phyloP scores from a whole-genome alignment of 2,329 filamentous ascomycete genomes.

The Clonostachys rosea region DNA sequence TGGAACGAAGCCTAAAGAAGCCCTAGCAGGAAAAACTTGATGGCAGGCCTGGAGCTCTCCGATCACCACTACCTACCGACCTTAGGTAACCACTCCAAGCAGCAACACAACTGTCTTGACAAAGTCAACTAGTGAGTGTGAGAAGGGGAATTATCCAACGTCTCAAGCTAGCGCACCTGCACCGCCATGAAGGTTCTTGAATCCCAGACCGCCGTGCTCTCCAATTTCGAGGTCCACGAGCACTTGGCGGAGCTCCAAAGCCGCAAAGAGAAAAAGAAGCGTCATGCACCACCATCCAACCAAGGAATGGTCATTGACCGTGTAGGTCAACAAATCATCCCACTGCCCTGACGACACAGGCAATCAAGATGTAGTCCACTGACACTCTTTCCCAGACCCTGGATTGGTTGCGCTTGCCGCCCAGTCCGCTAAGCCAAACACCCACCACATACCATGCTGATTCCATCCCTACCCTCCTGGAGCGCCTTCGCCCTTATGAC shows the following conservation, averaged over 20 bases:
- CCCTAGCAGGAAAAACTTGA: background rate
- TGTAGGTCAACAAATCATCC: constrained; percentile 34
- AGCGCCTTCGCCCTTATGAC: constrained; percentile 49
- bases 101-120: constrained; percentile 3
- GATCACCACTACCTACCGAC: background rate
- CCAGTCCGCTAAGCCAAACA: constrained; percentile 50
- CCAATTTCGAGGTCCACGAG: constrained; percentile 69
- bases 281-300: constrained; percentile 46
- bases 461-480: constrained; percentile 48
- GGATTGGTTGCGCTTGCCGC: constrained; percentile 14
- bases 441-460: constrained; percentile 47
- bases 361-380: background rate
- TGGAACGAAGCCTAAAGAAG: background rate
- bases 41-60: background rate
- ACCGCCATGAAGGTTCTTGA: constrained; percentile 64
- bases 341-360: background rate
- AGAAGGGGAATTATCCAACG: too few species aligned
- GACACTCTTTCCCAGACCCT: background rate
- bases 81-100: background rate
- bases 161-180: background rate
- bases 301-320: constrained; percentile 60
- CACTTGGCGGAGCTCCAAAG: constrained; percentile 54
- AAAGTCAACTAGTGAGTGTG: too few species aligned
- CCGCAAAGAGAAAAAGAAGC: constrained; percentile 44
- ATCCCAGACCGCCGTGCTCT: constrained; percentile 63